Conservation (phyloP, 2,329 filamentous ascomycete genomes). For the Podosphaera aphanis region DNA sequence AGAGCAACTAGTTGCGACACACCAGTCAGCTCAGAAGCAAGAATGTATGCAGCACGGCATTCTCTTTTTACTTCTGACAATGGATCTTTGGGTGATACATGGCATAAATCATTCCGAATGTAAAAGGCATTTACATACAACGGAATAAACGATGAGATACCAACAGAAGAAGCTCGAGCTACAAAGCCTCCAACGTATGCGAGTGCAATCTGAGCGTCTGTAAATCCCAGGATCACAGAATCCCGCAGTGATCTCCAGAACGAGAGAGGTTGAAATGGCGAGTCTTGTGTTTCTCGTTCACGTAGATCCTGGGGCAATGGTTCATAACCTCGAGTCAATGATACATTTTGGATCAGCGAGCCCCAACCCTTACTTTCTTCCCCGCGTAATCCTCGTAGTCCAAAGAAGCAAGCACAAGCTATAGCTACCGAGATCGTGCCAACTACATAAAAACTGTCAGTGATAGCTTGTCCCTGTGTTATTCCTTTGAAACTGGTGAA, state of each 20-base stretch:
- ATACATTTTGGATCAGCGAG: conserved; percentile 24
- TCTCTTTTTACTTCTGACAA: conserved; percentile 59
- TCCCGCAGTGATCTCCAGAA: conserved; percentile 37
- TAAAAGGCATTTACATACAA: conserved; percentile 85
- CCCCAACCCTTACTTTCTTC: conserved; percentile 58
- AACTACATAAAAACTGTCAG: conserved; percentile 73
- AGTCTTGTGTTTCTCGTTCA: not conserved
- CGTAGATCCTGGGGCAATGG: conserved; percentile 1
- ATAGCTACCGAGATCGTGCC: conserved; percentile 48
- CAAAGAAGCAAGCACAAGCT: conserved; percentile 53
- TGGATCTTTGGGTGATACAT: conserved; percentile 36
- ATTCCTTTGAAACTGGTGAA: conserved; percentile 51
- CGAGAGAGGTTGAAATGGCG: conserved; percentile 18
- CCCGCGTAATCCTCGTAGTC: conserved; percentile 42
- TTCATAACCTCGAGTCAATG: conserved; percentile 5
- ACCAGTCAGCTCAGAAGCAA: conserved; percentile 70
- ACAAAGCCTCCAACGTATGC: conserved; percentile 91
- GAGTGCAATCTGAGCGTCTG: conserved; percentile 55
- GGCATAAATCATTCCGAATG: conserved; percentile 57
- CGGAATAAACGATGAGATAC: conserved; percentile 84
- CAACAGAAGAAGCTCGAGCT: conserved; percentile 78
- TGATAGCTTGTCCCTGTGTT: conserved; percentile 50
- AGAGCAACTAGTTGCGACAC: conserved; percentile 73
- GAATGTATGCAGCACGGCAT: conserved; percentile 66
- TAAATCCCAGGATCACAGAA: conserved; percentile 46